Percentiles rank a stretch among this genome's conserved stretches.
phyloP scores from a whole-genome alignment of 345 rosid species.

The Diplotaxis tenuifolia region DNA sequence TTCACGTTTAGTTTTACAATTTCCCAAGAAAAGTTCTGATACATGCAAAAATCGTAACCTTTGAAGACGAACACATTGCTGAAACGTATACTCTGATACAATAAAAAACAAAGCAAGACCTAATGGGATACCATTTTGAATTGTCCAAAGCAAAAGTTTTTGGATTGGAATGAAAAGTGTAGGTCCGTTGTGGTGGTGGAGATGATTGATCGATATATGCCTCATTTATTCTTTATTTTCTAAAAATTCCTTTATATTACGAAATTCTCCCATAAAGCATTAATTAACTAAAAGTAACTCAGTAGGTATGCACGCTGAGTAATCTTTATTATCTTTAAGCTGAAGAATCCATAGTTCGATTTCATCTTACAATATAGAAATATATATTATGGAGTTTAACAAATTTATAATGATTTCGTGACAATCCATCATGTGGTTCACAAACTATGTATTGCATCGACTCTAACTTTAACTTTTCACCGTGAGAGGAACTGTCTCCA shows the following conservation, averaged over 20 bases:
- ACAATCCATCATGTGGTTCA: no score
- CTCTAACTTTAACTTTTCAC: no score
- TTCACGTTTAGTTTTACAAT: conserved; percentile 2
- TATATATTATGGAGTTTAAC: neutral
- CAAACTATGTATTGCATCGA: no score
- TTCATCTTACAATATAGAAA: neutral
- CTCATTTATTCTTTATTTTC: conserved; percentile 8
- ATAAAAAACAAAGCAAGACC: conserved; percentile 4
- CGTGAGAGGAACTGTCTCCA: no score
- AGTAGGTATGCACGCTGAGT: conserved; percentile 17
- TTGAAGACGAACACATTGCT: neutral
- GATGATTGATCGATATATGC: conserved; percentile 21
- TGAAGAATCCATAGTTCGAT: neutral
- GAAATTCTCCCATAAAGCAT: conserved; percentile 9
- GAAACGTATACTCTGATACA: neutral
- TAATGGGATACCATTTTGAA: conserved; percentile 11
- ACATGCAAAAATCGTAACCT: neutral
- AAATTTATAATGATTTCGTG: neutral
- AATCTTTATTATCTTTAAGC: conserved; percentile 15
- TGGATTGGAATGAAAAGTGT: conserved; percentile 25
- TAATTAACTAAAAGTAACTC: conserved; percentile 5
- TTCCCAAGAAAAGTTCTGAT: neutral
- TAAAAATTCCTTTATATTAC: neutral
- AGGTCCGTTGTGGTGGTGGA: conserved; percentile 18
- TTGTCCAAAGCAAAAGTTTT: conserved; percentile 18